phyloP scores from a whole-genome alignment of 2,329 filamentous ascomycete genomes.

The Penicillium sp. region DNA sequence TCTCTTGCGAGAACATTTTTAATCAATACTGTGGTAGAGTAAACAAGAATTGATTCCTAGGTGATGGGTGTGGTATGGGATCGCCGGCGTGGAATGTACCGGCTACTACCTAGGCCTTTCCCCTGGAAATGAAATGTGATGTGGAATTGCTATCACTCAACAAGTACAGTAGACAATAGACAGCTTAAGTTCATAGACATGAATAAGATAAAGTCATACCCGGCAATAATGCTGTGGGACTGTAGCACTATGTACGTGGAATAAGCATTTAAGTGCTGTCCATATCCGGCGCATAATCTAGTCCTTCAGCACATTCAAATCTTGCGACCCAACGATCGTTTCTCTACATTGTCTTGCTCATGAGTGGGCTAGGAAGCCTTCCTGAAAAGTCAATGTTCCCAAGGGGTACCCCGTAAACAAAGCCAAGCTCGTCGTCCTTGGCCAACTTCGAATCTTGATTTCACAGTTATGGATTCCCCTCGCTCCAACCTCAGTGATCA shows the following conservation, averaged over 20 bases:
- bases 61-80: slow-evolving; percentile 7
- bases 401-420: neutral
- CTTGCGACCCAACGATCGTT: neutral
- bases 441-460: neutral
- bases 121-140: neutral
- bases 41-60: slow-evolving; percentile 2
- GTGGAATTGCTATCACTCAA: neutral
- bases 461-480: neutral
- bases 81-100: neutral
- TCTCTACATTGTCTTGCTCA: neutral
- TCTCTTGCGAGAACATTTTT: neutral
- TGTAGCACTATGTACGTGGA: too few species aligned
- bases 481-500: too few species aligned
- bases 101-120: neutral
- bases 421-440: neutral
- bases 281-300: neutral
- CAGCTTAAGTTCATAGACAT: too few species aligned
- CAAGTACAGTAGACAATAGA: neutral
- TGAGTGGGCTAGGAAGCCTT: neutral
- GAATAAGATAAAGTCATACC: too few species aligned
- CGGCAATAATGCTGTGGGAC: neutral
- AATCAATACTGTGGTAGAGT: neutral
- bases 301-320: slow-evolving; percentile 1
- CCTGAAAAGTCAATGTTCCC: neutral
- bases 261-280: too few species aligned